phyloP scores from a whole-genome alignment of 2,329 filamentous ascomycete genomes.

The Onygenales sp. region DNA sequence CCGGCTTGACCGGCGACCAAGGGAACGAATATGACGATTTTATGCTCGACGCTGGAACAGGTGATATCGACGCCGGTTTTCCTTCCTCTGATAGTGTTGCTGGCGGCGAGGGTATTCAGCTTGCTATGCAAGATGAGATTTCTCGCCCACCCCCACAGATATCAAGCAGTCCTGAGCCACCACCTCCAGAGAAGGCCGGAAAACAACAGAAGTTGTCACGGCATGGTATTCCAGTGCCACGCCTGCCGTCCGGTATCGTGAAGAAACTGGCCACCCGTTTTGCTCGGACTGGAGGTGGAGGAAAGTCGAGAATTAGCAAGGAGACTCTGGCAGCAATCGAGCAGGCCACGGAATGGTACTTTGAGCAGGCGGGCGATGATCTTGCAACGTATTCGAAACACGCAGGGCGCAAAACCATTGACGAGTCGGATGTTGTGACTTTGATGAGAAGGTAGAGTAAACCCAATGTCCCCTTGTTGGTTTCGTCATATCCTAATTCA shows the following conservation, averaged over 20 bases:
- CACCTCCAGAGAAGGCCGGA: slow-evolving; percentile 18
- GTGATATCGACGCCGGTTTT: slow-evolving; percentile 17
- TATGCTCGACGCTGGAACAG: slow-evolving; percentile 20
- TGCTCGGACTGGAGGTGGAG: slow-evolving; percentile 54
- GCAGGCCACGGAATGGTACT: slow-evolving; percentile 82
- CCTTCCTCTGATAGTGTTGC: slow-evolving; percentile 18
- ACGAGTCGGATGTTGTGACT: slow-evolving; percentile 72
- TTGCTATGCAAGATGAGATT: slow-evolving; percentile 17
- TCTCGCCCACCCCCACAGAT: slow-evolving; percentile 24
- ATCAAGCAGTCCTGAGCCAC: slow-evolving; percentile 26
- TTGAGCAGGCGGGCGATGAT: slow-evolving; percentile 77
- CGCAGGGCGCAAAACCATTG: slow-evolving; percentile 72
- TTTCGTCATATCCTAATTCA: slow-evolving; percentile 20
- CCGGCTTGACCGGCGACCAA: slow-evolving; percentile 22
- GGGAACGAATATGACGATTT: slow-evolving; percentile 27
- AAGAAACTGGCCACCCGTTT: slow-evolving; percentile 59
- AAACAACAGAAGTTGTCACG: slow-evolving; percentile 54
- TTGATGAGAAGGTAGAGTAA: slow-evolving; percentile 68
- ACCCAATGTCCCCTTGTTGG: background rate
- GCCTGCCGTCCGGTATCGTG: slow-evolving; percentile 62
- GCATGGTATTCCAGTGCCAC: slow-evolving; percentile 66
- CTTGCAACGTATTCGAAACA: slow-evolving; percentile 71
- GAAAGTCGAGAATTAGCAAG: slow-evolving; percentile 60
- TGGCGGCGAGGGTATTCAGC: slow-evolving; percentile 24
- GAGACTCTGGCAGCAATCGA: slow-evolving; percentile 67